Evolutionary conservation across 2,329 filamentous ascomycete genomes (phyloP).

Genomic region (Alternaria postmessia): DNA sequence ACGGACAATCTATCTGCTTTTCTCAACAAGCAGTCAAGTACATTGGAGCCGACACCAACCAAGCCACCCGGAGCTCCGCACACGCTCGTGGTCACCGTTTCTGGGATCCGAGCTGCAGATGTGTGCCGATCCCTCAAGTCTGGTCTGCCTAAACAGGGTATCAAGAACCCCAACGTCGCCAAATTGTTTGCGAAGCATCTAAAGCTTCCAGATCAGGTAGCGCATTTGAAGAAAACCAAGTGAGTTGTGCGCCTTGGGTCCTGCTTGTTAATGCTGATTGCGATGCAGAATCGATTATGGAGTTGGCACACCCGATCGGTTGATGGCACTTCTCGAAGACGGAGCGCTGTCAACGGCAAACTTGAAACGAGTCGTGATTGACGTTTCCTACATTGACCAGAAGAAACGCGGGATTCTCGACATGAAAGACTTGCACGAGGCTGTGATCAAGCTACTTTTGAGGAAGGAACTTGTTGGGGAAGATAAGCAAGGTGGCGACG

Average conservation of each 20-base stretch:
- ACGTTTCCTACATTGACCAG: slow-evolving; percentile 90
- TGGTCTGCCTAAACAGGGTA: slow-evolving; percentile 44
- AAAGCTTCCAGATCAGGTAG: slow-evolving; percentile 86
- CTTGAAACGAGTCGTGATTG: slow-evolving; percentile 82
- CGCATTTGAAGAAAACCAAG: slow-evolving; percentile 72
- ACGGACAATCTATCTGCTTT: slow-evolving; percentile 80
- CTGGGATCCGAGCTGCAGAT: slow-evolving; percentile 86
- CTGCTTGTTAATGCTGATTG: slow-evolving; percentile 30
- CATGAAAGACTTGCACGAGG: slow-evolving; percentile 90
- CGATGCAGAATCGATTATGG: slow-evolving; percentile 76
- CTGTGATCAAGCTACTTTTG: slow-evolving; percentile 77
- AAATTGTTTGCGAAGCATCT: slow-evolving; percentile 99
- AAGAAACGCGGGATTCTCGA: slow-evolving; percentile 95
- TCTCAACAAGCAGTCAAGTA: slow-evolving; percentile 71
- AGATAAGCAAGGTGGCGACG: slow-evolving; percentile 36
- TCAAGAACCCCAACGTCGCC: slow-evolving; percentile 77
- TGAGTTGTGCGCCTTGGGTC: slow-evolving; percentile 41
- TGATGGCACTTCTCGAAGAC: slow-evolving; percentile 84
- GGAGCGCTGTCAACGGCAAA: slow-evolving; percentile 75
- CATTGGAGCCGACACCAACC: slow-evolving; percentile 68
- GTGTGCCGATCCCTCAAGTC: slow-evolving; percentile 81
- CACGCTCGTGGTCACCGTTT: slow-evolving; percentile 85
- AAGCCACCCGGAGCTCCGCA: slow-evolving; percentile 71
- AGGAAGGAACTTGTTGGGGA: slow-evolving; percentile 69
- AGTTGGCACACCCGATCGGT: slow-evolving; percentile 84